Conservation (phyloP, 2,329 filamentous ascomycete genomes). For the Pestalotiopsis fici region DNA sequence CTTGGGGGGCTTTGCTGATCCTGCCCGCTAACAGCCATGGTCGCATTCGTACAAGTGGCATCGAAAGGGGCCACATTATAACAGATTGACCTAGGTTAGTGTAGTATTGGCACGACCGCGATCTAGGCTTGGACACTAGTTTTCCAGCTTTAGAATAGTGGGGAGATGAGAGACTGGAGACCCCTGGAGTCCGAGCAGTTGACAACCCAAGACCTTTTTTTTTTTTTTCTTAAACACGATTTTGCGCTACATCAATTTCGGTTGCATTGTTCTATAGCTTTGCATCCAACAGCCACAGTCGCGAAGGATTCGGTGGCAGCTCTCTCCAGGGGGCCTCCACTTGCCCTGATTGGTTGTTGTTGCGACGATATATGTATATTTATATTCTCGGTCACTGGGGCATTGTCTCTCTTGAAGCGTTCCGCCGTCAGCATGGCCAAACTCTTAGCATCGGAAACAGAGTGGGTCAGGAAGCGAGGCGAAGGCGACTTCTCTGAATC, state of each 20-base stretch:
- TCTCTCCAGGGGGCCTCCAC: background rate
- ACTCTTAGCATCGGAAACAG: too few species aligned
- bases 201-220: too few species aligned
- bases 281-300: background rate
- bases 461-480: background rate
- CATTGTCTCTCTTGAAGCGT: too few species aligned
- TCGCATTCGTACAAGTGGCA: background rate
- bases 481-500: background rate
- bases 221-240: too few species aligned
- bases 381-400: too few species aligned
- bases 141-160: background rate
- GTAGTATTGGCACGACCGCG: background rate
- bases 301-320: background rate
- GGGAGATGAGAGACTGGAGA: background rate
- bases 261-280: background rate
- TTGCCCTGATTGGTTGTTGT: background rate
- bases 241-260: background rate
- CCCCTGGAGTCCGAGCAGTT: background rate
- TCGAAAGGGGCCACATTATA: background rate
- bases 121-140: background rate
- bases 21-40: background rate
- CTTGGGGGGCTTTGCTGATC: background rate
- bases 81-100: background rate
- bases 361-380: background rate
- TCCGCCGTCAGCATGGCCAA: too few species aligned